A percentile compares a stretch with the other conserved stretches of the same genome.
Conservation (phyloP, 2,329 filamentous ascomycete genomes). For the Alternaria gansuensis region DNA sequence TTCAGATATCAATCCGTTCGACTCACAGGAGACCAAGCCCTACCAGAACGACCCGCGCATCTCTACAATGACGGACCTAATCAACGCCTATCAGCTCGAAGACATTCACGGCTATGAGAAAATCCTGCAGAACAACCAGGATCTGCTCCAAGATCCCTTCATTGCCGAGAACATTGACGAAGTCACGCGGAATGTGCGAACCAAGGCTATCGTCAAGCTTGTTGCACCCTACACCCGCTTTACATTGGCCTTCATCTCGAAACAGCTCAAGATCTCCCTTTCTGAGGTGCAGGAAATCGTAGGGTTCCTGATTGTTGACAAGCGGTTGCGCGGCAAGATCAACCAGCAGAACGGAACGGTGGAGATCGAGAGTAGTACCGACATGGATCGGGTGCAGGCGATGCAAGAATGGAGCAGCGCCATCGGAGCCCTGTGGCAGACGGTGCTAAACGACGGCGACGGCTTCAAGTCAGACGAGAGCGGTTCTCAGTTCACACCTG, state of each 20-base stretch:
- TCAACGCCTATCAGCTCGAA: conserved; percentile 94
- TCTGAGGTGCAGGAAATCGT: conserved; percentile 93
- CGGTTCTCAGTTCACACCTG: conserved; percentile 49
- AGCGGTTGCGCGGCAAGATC: conserved; percentile 85
- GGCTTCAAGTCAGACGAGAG: conserved; percentile 67
- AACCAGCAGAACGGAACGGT: conserved; percentile 88
- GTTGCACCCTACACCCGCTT: conserved; percentile 96
- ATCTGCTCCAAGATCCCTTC: conserved; percentile 89
- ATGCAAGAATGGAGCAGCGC: conserved; percentile 77
- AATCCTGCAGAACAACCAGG: conserved; percentile 85
- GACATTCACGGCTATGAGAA: conserved; percentile 92
- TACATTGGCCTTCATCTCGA: conserved; percentile 85
- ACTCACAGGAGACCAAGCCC: conserved; percentile 97
- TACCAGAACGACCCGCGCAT: conserved; percentile 97
- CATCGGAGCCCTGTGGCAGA: conserved; percentile 72
- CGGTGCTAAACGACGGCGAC: conserved; percentile 80
- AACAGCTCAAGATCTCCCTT: conserved; percentile 84
- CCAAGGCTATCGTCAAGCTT: conserved; percentile 90
- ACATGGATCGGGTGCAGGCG: conserved; percentile 76
- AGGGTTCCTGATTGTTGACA: conserved; percentile 91
- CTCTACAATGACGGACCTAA: conserved; percentile 94
- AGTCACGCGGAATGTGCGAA: conserved; percentile 97
- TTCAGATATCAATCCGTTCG: conserved; percentile 97
- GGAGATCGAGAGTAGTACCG: conserved; percentile 76
- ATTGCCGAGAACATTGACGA: conserved; percentile 99